These are phyloP conservation scores for Cordyceps fumosorosea DNA, from an alignment of 2,329 filamentous ascomycete species.

Conservation along the genomic window DNA sequence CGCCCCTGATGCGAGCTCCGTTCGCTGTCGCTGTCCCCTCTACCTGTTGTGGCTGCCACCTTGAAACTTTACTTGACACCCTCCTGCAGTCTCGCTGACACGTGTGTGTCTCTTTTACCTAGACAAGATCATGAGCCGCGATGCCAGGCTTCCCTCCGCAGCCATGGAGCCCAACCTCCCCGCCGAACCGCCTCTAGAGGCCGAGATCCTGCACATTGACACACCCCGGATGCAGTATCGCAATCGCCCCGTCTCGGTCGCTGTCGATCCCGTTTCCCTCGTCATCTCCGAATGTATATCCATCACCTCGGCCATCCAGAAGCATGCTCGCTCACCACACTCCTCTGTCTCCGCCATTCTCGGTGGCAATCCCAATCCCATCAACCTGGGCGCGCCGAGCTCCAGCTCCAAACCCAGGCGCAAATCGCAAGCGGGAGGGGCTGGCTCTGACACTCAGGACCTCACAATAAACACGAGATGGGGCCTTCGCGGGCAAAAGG, in stretches of 20 bases:
- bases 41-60: neutral
- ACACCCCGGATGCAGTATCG: conserved; percentile 50
- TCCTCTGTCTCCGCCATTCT: conserved; percentile 94
- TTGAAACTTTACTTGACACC: neutral
- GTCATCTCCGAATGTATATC: conserved; percentile 99
- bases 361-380: conserved; percentile 61
- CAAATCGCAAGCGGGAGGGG: conserved; percentile 32
- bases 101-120: conserved; percentile 14
- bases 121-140: conserved; percentile 26
- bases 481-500: conserved; percentile 90
- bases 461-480: conserved; percentile 70
- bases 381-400: conserved; percentile 45
- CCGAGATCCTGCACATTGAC: conserved; percentile 19
- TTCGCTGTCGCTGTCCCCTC: neutral
- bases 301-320: conserved; percentile 96
- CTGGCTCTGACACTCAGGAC: conserved; percentile 42
- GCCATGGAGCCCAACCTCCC: conserved; percentile 20
- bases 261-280: conserved; percentile 83
- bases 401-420: conserved; percentile 34
- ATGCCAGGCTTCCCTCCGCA: conserved; percentile 21
- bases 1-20: conserved; percentile 3
- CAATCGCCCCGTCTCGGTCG: conserved; percentile 63
- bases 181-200: neutral
- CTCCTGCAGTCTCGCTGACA: conserved; percentile 11
- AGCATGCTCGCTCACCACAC: conserved; percentile 91